Percentiles rank a stretch among this genome's conserved stretches.
Evolutionary conservation across 257 asterid genomes (phyloP).

Genomic region (Jacaranda mimosifolia): DNA sequence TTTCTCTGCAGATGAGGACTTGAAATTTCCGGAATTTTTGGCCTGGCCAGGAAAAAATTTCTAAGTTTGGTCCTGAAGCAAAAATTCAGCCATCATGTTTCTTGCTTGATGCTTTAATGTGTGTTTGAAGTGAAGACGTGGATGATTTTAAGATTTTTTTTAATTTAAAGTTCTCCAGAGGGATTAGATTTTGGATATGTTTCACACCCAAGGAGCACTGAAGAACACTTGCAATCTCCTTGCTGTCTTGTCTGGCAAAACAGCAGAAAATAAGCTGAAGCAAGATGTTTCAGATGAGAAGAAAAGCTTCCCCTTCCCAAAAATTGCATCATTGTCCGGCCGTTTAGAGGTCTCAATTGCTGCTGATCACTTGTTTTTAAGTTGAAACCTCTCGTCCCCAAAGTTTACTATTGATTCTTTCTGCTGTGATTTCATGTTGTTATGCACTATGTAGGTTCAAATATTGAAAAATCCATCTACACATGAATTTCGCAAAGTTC

Average conservation of each 20-base stretch:
- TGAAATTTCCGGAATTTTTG: conserved; percentile 12
- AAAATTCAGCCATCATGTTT: conserved; percentile 30
- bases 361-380: conserved; percentile 1
- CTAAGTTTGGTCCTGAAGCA: conserved; percentile 33
- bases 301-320: conserved; percentile 69
- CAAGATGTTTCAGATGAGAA: conserved; percentile 56
- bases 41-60: not conserved
- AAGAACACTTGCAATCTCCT: conserved; percentile 85
- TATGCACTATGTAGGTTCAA: conserved; percentile 67
- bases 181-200: conserved; percentile 60
- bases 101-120: conserved; percentile 35
- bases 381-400: not conserved
- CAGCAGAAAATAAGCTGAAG: conserved; percentile 52
- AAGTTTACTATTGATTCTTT: not conserved
- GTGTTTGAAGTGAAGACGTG: conserved; percentile 39
- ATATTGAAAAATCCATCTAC: conserved; percentile 70
- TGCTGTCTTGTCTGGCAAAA: conserved; percentile 63
- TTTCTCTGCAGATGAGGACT: conserved; percentile 44
- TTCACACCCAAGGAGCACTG: conserved; percentile 82
- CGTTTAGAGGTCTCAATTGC: conserved; percentile 78
- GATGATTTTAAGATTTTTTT: conserved; percentile 12
- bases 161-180: conserved; percentile 23
- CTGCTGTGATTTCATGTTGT: conserved; percentile 10
- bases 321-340: conserved; percentile 71
- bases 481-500: conserved; percentile 70